Percentiles rank a stretch among this genome's conserved stretches.
These are phyloP conservation scores for Tritrichomonas musculus DNA, from an alignment of 208 protist species.

Conservation along the genomic window DNA sequence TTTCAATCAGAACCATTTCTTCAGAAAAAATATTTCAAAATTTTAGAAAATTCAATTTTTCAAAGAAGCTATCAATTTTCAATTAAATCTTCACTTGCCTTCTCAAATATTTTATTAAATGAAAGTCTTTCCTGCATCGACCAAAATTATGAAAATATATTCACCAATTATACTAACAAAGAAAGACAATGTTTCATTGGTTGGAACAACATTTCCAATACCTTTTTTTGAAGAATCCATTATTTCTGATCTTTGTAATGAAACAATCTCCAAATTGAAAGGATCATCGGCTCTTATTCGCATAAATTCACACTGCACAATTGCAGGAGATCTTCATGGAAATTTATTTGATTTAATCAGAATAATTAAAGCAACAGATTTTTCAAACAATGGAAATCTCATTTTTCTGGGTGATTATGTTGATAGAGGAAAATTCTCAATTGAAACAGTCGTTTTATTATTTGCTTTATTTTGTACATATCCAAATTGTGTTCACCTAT, in stretches of 20 bases:
- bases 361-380: neutral
- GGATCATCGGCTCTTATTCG: neutral
- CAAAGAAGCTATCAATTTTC: no score
- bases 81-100: no score
- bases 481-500: neutral
- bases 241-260: neutral
- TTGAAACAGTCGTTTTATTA: neutral
- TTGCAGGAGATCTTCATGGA: neutral
- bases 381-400: neutral
- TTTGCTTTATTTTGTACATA: neutral
- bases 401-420: slow-evolving; percentile 10
- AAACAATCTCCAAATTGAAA: neutral
- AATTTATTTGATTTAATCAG: neutral
- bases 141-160: no score
- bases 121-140: no score
- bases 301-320: neutral
- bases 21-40: no score
- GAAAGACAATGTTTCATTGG: no score
- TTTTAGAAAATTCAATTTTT: no score
- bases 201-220: neutral
- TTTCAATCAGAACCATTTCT: no score
- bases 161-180: no score
- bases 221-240: neutral
- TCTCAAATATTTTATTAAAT: no score
- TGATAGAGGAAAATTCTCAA: neutral